Evolutionary conservation across 495 filamentous ascomycete genomes (phyloP).

Genomic region (Hypoxylon subgilvum): DNA sequence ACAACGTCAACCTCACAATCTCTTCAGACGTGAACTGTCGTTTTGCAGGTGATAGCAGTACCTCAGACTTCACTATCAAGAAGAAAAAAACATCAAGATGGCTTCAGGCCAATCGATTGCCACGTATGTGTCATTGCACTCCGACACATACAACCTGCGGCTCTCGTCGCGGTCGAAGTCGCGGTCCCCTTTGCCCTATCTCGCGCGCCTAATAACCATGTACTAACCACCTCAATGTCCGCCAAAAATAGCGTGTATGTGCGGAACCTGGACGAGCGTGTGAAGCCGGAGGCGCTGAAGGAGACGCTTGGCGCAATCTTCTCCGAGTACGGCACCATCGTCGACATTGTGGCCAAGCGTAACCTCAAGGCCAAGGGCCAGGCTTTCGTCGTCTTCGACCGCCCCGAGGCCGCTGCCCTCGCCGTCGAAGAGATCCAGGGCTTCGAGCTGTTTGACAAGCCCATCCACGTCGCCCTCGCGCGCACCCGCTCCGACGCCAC

Average conservation of each 20-base stretch:
- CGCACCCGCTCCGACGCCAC: slow-evolving; percentile 87
- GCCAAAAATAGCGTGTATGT: slow-evolving; percentile 72
- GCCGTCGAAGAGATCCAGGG: slow-evolving; percentile 91
- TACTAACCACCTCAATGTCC: slow-evolving; percentile 31
- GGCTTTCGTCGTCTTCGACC: slow-evolving; percentile 94
- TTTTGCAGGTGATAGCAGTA: not conserved
- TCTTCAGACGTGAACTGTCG: not conserved
- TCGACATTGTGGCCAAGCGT: slow-evolving; percentile 91
- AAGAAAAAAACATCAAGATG: slow-evolving; percentile 36
- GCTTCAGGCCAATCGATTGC: slow-evolving; percentile 53
- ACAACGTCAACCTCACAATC: not conserved
- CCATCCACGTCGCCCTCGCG: slow-evolving; percentile 86
- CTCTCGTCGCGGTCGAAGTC: not conserved
- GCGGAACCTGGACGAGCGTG: slow-evolving; percentile 89
- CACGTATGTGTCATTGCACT: slow-evolving; percentile 73
- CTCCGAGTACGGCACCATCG: slow-evolving; percentile 84
- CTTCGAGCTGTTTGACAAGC: slow-evolving; percentile 92
- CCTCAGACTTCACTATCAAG: not conserved
- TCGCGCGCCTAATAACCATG: not conserved
- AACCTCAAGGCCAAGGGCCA: slow-evolving; percentile 94
- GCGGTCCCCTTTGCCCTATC: not conserved
- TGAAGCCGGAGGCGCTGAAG: slow-evolving; percentile 81
- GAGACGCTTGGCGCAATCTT: slow-evolving; percentile 80
- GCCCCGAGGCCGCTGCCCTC: slow-evolving; percentile 70
- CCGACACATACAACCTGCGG: slow-evolving; percentile 59